Conservation (phyloP, 192 early-diverging fungal species). For the Entomortierella beljakovae region DNA sequence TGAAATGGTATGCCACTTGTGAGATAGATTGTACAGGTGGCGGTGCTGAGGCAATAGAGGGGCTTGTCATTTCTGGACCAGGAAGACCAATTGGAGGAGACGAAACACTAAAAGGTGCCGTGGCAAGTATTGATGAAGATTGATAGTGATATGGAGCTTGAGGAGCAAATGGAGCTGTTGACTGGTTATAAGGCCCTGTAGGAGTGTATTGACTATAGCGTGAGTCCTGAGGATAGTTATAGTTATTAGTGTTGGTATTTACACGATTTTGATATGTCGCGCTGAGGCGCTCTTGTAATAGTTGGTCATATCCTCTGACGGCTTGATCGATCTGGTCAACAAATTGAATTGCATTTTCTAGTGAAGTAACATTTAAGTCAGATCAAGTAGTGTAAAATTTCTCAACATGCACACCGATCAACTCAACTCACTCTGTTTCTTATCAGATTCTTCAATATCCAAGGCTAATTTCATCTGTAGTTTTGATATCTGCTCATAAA, state of each 20-base stretch:
- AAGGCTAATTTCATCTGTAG: conserved; percentile 87
- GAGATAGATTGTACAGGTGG: conserved; percentile 13
- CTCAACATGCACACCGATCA: no score
- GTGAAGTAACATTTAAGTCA: not conserved
- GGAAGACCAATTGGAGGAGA: conserved; percentile 22
- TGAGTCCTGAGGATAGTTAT: conserved; percentile 17
- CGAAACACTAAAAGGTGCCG: conserved; percentile 37
- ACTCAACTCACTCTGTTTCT: conserved; percentile 76
- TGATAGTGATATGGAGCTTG: conserved; percentile 31
- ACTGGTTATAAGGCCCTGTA: conserved; percentile 32
- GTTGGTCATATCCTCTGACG: conserved; percentile 86
- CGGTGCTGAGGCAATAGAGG: conserved; percentile 35
- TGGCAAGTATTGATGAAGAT: conserved; percentile 44
- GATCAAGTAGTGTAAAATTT: no score
- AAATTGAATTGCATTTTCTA: conserved; percentile 76
- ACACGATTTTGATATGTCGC: conserved; percentile 37
- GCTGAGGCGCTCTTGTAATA: conserved; percentile 81
- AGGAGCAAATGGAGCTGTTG: conserved; percentile 5
- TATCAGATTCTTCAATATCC: conserved; percentile 77
- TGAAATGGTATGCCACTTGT: not conserved
- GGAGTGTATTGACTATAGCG: conserved; percentile 43
- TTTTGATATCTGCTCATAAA: conserved; percentile 89
- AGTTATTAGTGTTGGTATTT: conserved; percentile 14
- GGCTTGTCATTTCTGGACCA: conserved; percentile 34
- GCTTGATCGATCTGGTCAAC: conserved; percentile 87